phyloP scores from a whole-genome alignment of 2,329 filamentous ascomycete species.

The Sclerotinia trifoliorum region DNA sequence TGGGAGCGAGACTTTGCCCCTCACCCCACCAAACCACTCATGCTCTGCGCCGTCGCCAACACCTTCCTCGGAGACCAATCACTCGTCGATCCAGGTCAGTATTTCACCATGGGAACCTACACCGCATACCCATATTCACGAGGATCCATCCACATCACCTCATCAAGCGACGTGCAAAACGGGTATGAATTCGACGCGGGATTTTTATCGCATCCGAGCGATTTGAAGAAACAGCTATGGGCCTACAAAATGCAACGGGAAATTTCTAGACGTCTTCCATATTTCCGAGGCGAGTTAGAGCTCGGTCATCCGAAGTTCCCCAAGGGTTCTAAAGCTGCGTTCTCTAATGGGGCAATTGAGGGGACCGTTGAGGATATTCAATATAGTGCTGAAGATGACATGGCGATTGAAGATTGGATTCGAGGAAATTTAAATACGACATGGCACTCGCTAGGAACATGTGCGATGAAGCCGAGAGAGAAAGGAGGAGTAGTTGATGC shows the following conservation, averaged over 20 bases:
- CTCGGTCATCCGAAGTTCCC: constrained; percentile 48
- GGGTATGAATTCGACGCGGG: constrained; percentile 57
- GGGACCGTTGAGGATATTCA: constrained; percentile 42
- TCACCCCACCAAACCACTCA: constrained; percentile 38
- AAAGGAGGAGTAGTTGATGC: constrained; percentile 44
- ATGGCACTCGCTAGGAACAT: constrained; percentile 45
- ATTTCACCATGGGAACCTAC: constrained; percentile 53
- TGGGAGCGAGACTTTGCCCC: constrained; percentile 57
- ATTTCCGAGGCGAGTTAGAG: constrained; percentile 50
- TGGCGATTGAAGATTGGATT: constrained; percentile 46
- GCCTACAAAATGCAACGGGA: constrained; percentile 65
- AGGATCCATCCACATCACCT: constrained; percentile 59
- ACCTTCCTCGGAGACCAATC: constrained; percentile 48
- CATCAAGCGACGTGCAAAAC: constrained; percentile 44
- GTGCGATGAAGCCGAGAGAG: constrained; percentile 42
- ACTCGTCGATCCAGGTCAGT: constrained; percentile 46
- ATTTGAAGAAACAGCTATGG: constrained; percentile 59
- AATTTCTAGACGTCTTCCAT: constrained; percentile 54
- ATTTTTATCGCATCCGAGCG: constrained; percentile 55
- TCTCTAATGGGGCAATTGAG: constrained; percentile 32
- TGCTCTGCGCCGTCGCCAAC: constrained; percentile 54
- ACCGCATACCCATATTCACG: constrained; percentile 61
- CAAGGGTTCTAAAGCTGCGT: constrained; percentile 43
- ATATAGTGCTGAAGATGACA: constrained; percentile 39
- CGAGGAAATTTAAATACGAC: constrained; percentile 44